A percentile compares a stretch with the other conserved stretches of the same genome.
phyloP scores from a whole-genome alignment of 225 moss, liverwort and hornwort genomes.

The Polytrichum commune region DNA sequence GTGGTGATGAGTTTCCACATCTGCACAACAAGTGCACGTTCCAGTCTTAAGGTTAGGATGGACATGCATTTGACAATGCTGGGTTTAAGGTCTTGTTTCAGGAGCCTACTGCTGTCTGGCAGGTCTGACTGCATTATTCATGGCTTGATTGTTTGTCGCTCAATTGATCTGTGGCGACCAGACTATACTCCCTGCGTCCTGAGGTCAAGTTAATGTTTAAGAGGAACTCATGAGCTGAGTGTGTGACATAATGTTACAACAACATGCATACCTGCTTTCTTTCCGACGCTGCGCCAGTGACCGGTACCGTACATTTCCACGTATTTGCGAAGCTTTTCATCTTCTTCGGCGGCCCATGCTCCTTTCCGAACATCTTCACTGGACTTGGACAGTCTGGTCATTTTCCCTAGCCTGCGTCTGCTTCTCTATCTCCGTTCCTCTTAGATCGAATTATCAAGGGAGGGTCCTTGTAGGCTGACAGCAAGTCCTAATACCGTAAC shows the following conservation, averaged over 20 bases:
- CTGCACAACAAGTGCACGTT: neutral
- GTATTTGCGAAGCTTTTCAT: constrained; percentile 84
- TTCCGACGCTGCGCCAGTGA: constrained; percentile 94
- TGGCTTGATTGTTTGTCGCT: neutral
- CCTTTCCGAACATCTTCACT: constrained; percentile 83
- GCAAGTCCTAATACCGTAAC: too few species aligned
- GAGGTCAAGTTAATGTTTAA: neutral
- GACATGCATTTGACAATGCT: neutral
- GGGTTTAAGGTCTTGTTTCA: neutral
- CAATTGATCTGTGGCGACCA: neutral
- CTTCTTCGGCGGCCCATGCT: constrained; percentile 94
- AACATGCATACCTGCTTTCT: constrained; percentile 73
- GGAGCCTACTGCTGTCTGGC: neutral
- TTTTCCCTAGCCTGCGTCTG: constrained; percentile 4
- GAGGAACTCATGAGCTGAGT: neutral
- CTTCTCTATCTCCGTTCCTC: neutral
- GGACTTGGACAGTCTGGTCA: constrained; percentile 58
- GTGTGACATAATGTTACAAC: neutral
- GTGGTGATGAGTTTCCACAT: neutral
- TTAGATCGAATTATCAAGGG: too few species aligned
- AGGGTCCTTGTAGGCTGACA: too few species aligned
- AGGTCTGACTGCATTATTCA: neutral
- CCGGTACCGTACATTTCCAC: constrained; percentile 82
- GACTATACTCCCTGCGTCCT: too few species aligned
- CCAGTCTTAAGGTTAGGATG: neutral